These are phyloP conservation scores for Annulohypoxylon bovei DNA, from an alignment of 495 filamentous ascomycete genomes.

Conservation along the genomic window DNA sequence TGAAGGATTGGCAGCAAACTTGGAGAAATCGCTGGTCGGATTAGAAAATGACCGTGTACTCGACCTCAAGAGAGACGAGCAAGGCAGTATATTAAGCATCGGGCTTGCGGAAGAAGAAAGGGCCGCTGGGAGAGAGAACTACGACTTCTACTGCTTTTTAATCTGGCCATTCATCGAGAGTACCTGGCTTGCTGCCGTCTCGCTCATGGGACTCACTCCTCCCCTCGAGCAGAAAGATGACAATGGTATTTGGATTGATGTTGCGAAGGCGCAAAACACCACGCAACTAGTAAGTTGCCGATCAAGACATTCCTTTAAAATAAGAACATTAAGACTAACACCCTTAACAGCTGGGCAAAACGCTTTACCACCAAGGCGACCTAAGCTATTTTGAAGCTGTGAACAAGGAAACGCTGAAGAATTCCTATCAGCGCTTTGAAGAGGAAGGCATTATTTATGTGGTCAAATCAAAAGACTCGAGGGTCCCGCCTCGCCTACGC, in stretches of 20 bases:
- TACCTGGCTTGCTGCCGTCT: constrained; percentile 87
- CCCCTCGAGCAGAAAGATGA: constrained; percentile 63
- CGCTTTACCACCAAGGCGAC: constrained; percentile 96
- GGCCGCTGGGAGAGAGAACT: constrained; percentile 84
- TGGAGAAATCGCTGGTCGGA: constrained; percentile 78
- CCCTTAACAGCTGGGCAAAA: constrained; percentile 82
- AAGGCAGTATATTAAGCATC: constrained; percentile 67
- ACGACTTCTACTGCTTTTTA: constrained; percentile 97
- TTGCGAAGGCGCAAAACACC: constrained; percentile 79
- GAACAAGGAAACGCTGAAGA: constrained; percentile 96
- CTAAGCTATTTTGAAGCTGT: constrained; percentile 97
- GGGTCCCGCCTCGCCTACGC: constrained; percentile 65
- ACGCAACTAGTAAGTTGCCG: constrained; percentile 75
- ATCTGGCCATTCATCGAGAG: constrained; percentile 98
- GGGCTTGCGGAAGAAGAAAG: constrained; percentile 82
- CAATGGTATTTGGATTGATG: constrained; percentile 77
- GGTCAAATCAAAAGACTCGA: constrained; percentile 69
- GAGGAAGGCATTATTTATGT: constrained; percentile 89
- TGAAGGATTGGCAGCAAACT: constrained; percentile 79
- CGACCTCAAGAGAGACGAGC: constrained; percentile 66
- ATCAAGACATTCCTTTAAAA: background rate
- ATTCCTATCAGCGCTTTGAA: constrained; percentile 85
- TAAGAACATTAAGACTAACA: constrained; percentile 36
- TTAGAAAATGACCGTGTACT: constrained; percentile 87
- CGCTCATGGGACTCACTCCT: constrained; percentile 84